phyloP scores from a whole-genome alignment of 176 grass and related monocot genomes.

The Triticum monococcum region DNA sequence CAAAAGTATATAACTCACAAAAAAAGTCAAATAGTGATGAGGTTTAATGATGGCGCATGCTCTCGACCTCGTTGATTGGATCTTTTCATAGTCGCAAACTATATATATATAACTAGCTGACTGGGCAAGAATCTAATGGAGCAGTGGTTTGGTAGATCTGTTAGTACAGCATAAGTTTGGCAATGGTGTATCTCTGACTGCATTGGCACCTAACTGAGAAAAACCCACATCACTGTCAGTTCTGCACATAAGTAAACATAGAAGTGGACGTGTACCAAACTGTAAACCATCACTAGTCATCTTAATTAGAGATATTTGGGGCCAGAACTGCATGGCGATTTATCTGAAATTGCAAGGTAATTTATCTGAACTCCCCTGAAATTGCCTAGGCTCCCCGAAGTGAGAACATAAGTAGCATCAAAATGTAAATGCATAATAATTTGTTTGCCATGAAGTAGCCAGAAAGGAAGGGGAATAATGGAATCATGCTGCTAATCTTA shows the following conservation, averaged over 20 bases:
- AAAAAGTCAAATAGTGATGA: background rate
- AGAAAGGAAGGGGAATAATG: background rate
- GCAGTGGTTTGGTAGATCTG: background rate
- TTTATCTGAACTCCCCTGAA: background rate
- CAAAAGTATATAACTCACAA: background rate
- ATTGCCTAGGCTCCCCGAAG: background rate
- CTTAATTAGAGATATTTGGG: background rate
- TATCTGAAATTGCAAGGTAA: no score
- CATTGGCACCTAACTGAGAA: background rate
- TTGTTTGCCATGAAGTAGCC: background rate
- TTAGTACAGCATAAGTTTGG: background rate
- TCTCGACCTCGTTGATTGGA: background rate
- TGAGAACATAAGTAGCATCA: background rate
- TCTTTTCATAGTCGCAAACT: background rate
- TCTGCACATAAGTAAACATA: background rate
- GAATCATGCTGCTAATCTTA: background rate
- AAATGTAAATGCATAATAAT: background rate
- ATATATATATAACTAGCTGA: background rate
- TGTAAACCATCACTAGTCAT: background rate
- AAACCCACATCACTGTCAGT: background rate
- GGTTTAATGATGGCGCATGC: background rate
- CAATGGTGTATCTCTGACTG: background rate
- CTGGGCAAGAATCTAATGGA: background rate
- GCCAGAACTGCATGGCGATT: background rate
- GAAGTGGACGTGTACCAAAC: background rate